Percentiles rank a stretch among this genome's conserved stretches.
These are phyloP conservation scores for Pyrenophora tritici-repentis DNA, from an alignment of 2,329 filamentous ascomycete genomes.

Conservation along the genomic window DNA sequence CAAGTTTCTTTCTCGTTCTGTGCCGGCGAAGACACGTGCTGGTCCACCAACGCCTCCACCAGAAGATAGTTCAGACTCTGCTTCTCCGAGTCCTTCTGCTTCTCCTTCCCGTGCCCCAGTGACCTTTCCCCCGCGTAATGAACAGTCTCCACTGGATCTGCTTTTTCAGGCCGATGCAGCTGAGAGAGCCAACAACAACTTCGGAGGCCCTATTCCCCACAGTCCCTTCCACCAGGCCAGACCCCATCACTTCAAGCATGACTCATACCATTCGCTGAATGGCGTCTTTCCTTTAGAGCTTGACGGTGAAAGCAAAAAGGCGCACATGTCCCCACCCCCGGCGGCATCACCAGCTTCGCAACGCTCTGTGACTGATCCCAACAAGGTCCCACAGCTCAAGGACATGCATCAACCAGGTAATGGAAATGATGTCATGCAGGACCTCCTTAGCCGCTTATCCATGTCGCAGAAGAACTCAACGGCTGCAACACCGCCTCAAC, in stretches of 20 bases:
- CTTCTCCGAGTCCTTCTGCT: conserved; percentile 51
- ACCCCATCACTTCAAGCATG: conserved; percentile 48
- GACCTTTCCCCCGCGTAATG: conserved; percentile 48
- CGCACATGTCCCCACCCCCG: conserved; percentile 31
- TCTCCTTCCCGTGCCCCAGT: conserved; percentile 58
- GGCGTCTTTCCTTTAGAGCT: conserved; percentile 72
- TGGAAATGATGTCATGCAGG: conserved; percentile 52
- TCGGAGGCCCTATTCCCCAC: conserved; percentile 45
- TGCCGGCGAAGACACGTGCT: conserved; percentile 59
- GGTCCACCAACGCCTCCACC: conserved; percentile 56
- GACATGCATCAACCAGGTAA: conserved; percentile 46
- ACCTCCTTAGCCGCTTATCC: conserved; percentile 49
- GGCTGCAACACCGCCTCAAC: conserved; percentile 30
- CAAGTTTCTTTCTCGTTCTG: conserved; percentile 79
- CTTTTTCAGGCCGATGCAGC: conserved; percentile 87
- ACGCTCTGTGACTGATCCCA: conserved; percentile 42
- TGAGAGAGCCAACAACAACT: conserved; percentile 68
- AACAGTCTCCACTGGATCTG: conserved; percentile 82
- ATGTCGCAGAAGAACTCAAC: conserved; percentile 38
- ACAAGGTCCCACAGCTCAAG: conserved; percentile 32
- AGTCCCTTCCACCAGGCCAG: conserved; percentile 20
- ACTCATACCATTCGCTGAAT: conserved; percentile 55
- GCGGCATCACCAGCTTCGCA: conserved; percentile 28
- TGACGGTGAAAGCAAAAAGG: conserved; percentile 45
- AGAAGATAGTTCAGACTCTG: conserved; percentile 52